phyloP scores from a whole-genome alignment of 1,139 yeast genomes.

The Pichia sorboxylosa region DNA sequence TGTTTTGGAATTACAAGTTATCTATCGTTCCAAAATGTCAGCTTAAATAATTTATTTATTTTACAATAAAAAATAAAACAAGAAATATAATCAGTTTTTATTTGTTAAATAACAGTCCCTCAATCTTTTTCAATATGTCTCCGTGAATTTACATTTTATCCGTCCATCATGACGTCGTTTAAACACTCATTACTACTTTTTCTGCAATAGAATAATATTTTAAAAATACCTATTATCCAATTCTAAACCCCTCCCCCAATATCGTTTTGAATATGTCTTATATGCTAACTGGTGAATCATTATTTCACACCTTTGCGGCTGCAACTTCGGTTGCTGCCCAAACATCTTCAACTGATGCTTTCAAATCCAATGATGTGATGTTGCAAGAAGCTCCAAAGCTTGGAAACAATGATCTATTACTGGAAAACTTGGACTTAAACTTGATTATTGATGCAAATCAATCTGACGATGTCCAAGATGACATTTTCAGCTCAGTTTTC shows the following conservation, averaged over 20 bases:
- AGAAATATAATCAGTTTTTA: neutral
- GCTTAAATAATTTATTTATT: slow-evolving; percentile 15
- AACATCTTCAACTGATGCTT: neutral
- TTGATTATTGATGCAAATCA: slow-evolving; percentile 16
- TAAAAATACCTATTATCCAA: neutral
- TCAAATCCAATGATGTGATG: slow-evolving; percentile 2
- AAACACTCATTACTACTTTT: no score
- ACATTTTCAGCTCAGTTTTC: slow-evolving; percentile 53
- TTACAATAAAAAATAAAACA: neutral
- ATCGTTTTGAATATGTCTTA: slow-evolving; percentile 8
- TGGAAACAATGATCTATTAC: slow-evolving; percentile 4
- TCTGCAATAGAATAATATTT: no score
- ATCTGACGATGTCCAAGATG: slow-evolving; percentile 44
- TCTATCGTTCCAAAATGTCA: slow-evolving; percentile 18
- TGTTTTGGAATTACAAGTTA: neutral
- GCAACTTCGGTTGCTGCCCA: slow-evolving; percentile 3
- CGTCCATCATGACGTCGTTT: slow-evolving; percentile 22
- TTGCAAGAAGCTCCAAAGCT: slow-evolving; percentile 9
- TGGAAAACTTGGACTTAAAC: slow-evolving; percentile 7
- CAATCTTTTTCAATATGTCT: slow-evolving; percentile 9
- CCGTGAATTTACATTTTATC: slow-evolving; percentile 13
- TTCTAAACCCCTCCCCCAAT: neutral
- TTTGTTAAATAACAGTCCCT: slow-evolving; percentile 10
- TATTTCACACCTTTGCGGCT: slow-evolving; percentile 28
- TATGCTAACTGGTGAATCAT: slow-evolving; percentile 31